Base-by-base conservation (phyloP, 768 basidiomycete genomes). In the Dacryopinax spathularia region DNA sequence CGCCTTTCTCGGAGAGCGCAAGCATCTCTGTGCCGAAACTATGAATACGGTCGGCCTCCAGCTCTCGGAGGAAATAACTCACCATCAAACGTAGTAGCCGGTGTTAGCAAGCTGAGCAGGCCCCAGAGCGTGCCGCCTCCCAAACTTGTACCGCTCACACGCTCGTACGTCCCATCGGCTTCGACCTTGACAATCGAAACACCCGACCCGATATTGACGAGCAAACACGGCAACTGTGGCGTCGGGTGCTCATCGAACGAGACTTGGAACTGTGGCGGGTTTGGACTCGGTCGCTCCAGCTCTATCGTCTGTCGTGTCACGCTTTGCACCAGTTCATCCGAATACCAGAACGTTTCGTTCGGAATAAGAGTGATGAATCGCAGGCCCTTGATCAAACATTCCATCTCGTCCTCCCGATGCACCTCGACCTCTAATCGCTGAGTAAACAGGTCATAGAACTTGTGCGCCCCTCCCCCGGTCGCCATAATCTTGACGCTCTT, bases 71-170 rank as follows among this genome's bases (percentile, higher is more conserved):
- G n/a, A 34, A 59, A 34, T n/a, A 3, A 78, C 91, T 67, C 69
- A 95, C 95, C 96, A 74, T 99, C 96, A 75, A 99, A 99, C 22
- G 82, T 88, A 60, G 82, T 88, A 12, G 96, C 95, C 33, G 91
- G 90, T n/a, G 96, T 99, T 69, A 99, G 77, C 66, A 99, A 75
- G 70, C 91, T 95, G 65, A 99, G 75, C 71, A 99, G 74, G 15
- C 96, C 96, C 96, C 96, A 99, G 33, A 99, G 77, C 25, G 96
- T 98, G 33, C 95, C 96, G 18, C 96, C 96, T 64, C 96, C 96
- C 60, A 99, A 75, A 77, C 91, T 94, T 60, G 96, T 99, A 29
- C 96, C 96, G 68, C 90, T 93, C 48, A 99, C 89, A 70, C 96
- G 88, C 78, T 99, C 96, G 72, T 89, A 98, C 66, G 80, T 85